Base-by-base conservation (phyloP, 208 protist species). In the Acanthamoeba polyphaga region DNA sequence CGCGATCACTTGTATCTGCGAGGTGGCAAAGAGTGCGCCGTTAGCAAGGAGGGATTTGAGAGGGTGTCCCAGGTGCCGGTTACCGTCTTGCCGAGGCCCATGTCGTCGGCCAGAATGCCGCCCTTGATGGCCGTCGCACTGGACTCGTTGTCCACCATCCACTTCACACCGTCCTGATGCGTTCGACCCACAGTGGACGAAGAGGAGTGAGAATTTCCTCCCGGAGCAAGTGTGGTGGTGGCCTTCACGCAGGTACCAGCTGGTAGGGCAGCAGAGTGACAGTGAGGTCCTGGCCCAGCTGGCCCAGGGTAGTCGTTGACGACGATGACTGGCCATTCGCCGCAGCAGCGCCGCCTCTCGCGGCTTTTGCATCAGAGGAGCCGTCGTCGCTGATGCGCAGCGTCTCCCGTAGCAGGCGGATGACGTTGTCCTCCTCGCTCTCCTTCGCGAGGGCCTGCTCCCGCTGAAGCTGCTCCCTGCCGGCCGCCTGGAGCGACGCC, bases 81-180 rank as follows among this genome's bases (percentile, higher is more conserved):
- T 68, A 94, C 90, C 15, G 90, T 94, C 34, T 94, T 94, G 51
- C 90, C 90, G 34, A 94, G 90, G 0, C 90, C 90, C 90, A 94
- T 94, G n/a, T 24, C 90, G 43, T 94, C 90, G 49, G 90, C 90
- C 5, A 94, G 90, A 12, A 94, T 76, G 70, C 90, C 90, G 68
- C 90, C 90, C 66, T 94, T 91, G 34, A 38, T 70, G 17, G 43
- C 55, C 8, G 13, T 8, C 10, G 5, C 43, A 27, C n/a, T 19
- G 6, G 10, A 12, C 17, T 85, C 49, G 15, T 85, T 51, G 29
- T 15, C 24, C 22, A 58, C 46, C 76, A 85, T 85, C 76, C 76
- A 85, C 24, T 6, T 10, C 49, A 85, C 3, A 19, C 76, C 76
- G 19, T 32, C 74, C 29, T 38, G 38, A n/a, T 3, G 38, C 38